These are phyloP conservation scores for Allium sativum DNA, from an alignment of 106 monocot species.

Conservation along the genomic window DNA sequence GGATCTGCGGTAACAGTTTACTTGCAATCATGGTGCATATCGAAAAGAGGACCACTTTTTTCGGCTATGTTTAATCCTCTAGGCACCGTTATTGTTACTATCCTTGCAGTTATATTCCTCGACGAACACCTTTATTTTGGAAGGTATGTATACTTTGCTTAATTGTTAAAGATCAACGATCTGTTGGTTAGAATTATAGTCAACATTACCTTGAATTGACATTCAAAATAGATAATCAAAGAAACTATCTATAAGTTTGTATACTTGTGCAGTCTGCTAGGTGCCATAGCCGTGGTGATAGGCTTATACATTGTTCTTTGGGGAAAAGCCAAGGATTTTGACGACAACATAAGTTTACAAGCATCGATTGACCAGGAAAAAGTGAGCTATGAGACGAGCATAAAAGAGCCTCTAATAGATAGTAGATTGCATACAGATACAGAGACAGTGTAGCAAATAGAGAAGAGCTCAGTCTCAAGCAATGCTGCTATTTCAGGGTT, in stretches of 20 bases:
- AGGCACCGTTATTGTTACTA: constrained; percentile 27
- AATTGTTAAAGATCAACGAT: neutral
- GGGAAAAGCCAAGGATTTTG: constrained; percentile 22
- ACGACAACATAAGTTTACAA: neutral
- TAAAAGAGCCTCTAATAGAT: neutral
- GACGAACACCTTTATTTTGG: constrained; percentile 39
- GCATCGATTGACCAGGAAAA: neutral
- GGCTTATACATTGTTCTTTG: constrained; percentile 19
- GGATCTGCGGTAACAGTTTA: constrained; percentile 37
- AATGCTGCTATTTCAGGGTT: too few relatives aligned
- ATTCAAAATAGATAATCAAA: neutral
- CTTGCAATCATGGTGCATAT: constrained; percentile 42
- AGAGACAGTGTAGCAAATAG: neutral
- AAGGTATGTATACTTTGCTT: constrained; percentile 15
- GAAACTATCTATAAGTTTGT: neutral
- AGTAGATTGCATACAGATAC: neutral
- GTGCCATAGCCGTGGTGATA: constrained; percentile 11
- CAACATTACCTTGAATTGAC: neutral
- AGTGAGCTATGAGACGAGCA: neutral
- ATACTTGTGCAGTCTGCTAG: constrained; percentile 9
- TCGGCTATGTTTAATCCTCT: constrained; percentile 50
- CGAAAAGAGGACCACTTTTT: constrained; percentile 42
- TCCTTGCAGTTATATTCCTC: constrained; percentile 20
- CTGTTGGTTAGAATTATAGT: neutral
- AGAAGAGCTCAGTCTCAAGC: too few relatives aligned